These are phyloP conservation scores for Butyriboletus loyo DNA, from an alignment of 768 basidiomycete species.

Conservation along the genomic window DNA sequence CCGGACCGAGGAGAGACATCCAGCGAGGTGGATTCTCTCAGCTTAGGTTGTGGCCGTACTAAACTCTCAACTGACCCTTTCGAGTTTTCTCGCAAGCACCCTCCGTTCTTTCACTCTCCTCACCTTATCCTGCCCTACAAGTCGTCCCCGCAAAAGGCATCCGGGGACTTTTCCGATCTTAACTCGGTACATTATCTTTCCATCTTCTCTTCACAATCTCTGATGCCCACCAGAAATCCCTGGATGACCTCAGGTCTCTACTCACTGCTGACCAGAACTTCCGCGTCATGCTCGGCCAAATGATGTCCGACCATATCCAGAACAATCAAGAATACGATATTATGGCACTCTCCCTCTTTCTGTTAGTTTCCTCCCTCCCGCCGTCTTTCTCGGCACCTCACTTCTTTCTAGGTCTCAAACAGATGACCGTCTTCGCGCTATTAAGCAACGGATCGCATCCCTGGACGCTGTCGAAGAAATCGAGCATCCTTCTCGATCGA, in stretches of 20 bases:
- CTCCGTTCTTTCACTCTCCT: neutral
- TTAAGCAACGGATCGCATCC: conserved; percentile 35
- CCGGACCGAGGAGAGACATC: conserved; percentile 13
- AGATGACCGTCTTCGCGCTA: conserved; percentile 37
- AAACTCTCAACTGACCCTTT: conserved; percentile 13
- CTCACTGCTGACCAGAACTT: conserved; percentile 20
- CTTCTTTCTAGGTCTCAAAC: conserved; percentile 31
- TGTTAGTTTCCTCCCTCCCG: conserved; percentile 28
- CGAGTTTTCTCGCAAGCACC: conserved; percentile 15
- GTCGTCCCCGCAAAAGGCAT: conserved; percentile 9
- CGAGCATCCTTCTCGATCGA: neutral
- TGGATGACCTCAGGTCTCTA: conserved; percentile 27
- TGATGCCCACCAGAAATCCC: conserved; percentile 20
- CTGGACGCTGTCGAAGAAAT: conserved; percentile 1
- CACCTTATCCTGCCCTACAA: conserved; percentile 1
- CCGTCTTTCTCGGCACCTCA: neutral
- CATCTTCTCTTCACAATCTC: neutral
- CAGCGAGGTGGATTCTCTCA: conserved; percentile 26
- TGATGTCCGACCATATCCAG: conserved; percentile 27
- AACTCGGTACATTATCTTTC: conserved; percentile 2
- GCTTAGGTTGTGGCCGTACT: conserved; percentile 4
- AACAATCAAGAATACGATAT: conserved; percentile 34
- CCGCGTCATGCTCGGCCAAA: conserved; percentile 18
- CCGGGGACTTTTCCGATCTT: conserved; percentile 17
- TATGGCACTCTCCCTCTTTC: conserved; percentile 37